A percentile compares a stretch with the other conserved stretches of the same genome.
These are phyloP conservation scores for Pseudopediastrum boryanum DNA, from an alignment of 139 green algal genomes.

Conservation along the genomic window DNA sequence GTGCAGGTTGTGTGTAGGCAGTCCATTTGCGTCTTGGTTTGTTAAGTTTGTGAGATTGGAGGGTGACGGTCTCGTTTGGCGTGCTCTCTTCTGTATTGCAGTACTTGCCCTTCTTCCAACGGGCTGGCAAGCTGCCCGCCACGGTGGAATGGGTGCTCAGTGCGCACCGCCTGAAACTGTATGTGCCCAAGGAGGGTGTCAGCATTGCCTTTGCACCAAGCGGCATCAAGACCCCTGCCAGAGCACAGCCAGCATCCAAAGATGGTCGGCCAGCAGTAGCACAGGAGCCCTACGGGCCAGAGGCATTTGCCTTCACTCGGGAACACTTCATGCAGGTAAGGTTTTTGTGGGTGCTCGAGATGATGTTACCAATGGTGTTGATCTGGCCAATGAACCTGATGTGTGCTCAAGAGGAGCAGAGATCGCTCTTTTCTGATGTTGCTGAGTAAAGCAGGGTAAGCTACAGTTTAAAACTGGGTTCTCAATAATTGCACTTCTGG, in stretches of 20 bases:
- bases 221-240: conserved; percentile 77
- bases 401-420: too few relatives aligned
- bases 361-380: too few relatives aligned
- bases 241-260: conserved; percentile 47
- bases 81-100: too few relatives aligned
- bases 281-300: conserved; percentile 84
- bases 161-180: conserved; percentile 77
- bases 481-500: too few relatives aligned
- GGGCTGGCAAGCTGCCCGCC: conserved; percentile 68
- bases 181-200: conserved; percentile 87
- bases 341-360: too few relatives aligned
- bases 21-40: too few relatives aligned
- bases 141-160: conserved; percentile 88
- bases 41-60: too few relatives aligned
- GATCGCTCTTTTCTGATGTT: too few relatives aligned
- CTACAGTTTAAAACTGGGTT: too few relatives aligned
- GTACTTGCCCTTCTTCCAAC: conserved; percentile 95
- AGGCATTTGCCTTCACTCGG: conserved; percentile 86
- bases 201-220: conserved; percentile 88
- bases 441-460: too few relatives aligned
- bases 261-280: conserved; percentile 53
- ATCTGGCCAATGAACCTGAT: too few relatives aligned
- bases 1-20: too few relatives aligned
- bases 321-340: conserved; percentile 75
- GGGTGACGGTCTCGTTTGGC: conserved; percentile 52